phyloP scores from a whole-genome alignment of 345 rosid genomes.

The Rhodomyrtus tomentosa region DNA sequence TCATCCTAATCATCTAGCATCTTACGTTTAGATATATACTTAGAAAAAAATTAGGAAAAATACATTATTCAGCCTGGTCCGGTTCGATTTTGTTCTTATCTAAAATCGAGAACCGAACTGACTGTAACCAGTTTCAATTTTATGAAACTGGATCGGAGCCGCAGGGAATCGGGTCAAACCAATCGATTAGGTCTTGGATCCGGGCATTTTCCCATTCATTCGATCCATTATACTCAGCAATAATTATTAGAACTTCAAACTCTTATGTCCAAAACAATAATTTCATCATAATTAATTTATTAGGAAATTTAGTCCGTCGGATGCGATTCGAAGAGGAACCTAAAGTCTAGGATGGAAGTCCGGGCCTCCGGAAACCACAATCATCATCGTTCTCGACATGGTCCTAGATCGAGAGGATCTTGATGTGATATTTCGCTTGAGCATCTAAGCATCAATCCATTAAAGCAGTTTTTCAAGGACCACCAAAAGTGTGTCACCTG shows the following conservation, averaged over 20 bases:
- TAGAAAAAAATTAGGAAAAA: too few species aligned
- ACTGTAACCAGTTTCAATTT: too few species aligned
- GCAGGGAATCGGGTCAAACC: too few species aligned
- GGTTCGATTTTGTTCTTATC: too few species aligned
- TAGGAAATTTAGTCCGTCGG: background rate
- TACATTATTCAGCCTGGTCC: too few species aligned
- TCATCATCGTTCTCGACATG: background rate
- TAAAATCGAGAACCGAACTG: too few species aligned
- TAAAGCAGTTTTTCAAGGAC: background rate
- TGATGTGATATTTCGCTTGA: background rate
- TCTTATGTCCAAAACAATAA: background rate
- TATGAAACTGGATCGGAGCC: too few species aligned
- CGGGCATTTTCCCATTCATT: too few species aligned
- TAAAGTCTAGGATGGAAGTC: background rate
- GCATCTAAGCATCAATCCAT: background rate
- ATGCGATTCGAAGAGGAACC: background rate
- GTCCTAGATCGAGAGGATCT: background rate
- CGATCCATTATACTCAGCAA: too few species aligned
- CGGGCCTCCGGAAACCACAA: background rate
- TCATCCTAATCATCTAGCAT: too few species aligned
- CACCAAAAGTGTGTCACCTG: background rate
- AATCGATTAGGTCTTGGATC: too few species aligned
- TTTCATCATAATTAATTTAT: background rate
- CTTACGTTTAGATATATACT: too few species aligned
- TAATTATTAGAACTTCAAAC: background rate